These are phyloP conservation scores for Daldinia vernicosa DNA, from an alignment of 495 filamentous ascomycete species.

Conservation along the genomic window DNA sequence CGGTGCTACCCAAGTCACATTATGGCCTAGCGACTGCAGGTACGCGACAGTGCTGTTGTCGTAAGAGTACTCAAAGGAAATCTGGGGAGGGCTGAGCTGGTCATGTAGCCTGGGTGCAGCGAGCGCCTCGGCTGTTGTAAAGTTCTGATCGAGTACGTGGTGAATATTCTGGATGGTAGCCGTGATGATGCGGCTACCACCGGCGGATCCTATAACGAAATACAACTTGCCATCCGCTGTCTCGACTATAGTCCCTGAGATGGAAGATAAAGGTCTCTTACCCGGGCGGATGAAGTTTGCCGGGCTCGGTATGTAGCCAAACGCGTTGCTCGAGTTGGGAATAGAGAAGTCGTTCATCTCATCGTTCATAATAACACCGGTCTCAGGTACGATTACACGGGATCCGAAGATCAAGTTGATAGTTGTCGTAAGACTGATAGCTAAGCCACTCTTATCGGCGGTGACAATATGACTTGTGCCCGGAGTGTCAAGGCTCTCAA, in stretches of 20 bases:
- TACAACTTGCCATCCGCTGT: constrained; percentile 71
- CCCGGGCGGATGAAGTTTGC: constrained; percentile 82
- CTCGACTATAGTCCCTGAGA: constrained; percentile 79
- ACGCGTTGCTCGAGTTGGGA: constrained; percentile 76
- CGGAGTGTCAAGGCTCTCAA: constrained; percentile 70
- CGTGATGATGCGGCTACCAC: constrained; percentile 89
- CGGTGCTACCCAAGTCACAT: constrained; percentile 74
- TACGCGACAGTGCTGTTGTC: constrained; percentile 71
- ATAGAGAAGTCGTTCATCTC: constrained; percentile 96
- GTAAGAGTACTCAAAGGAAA: constrained; percentile 75
- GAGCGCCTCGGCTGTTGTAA: constrained; percentile 68
- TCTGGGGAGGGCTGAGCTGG: constrained; percentile 77
- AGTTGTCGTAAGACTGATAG: constrained; percentile 75
- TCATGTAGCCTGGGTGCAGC: constrained; percentile 79
- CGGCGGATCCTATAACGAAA: constrained; percentile 78
- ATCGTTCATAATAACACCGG: constrained; percentile 85
- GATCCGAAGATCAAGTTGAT: constrained; percentile 82
- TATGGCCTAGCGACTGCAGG: constrained; percentile 72
- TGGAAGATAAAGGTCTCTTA: constrained; percentile 83
- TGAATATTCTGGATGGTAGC: constrained; percentile 80
- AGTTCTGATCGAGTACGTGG: constrained; percentile 72
- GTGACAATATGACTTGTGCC: constrained; percentile 76
- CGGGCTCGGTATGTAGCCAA: constrained; percentile 81
- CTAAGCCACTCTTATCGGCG: constrained; percentile 69
- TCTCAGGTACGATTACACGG: constrained; percentile 77